Percentiles rank a stretch among this genome's conserved stretches.
These are phyloP conservation scores for Fusarium sp. DNA, from an alignment of 2,329 filamentous ascomycete genomes.

Conservation along the genomic window DNA sequence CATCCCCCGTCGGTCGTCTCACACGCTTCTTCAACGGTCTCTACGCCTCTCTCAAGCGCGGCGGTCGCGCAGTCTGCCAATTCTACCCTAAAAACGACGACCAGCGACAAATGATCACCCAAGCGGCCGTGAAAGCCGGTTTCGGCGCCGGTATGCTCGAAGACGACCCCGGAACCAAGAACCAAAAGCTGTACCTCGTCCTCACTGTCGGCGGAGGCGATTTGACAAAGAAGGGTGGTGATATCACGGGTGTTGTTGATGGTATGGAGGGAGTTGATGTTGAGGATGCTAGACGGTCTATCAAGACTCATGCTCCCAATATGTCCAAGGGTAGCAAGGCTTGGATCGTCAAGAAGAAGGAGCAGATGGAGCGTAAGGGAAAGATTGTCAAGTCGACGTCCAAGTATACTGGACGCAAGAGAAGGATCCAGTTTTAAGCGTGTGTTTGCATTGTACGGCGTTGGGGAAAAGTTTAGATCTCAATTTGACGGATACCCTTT, in stretches of 20 bases:
- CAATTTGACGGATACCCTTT: conserved; percentile 44
- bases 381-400: conserved; percentile 92
- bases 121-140: conserved; percentile 90
- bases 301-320: conserved; percentile 58
- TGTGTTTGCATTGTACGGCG: conserved; percentile 48
- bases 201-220: conserved; percentile 81
- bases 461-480: conserved; percentile 44
- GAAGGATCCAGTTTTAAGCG: conserved; percentile 77
- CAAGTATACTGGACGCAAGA: conserved; percentile 93
- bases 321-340: conserved; percentile 82
- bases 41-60: conserved; percentile 84
- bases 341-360: conserved; percentile 89
- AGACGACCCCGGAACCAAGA: conserved; percentile 97
- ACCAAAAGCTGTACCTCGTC: conserved; percentile 94
- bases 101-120: conserved; percentile 91
- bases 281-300: conserved; percentile 72
- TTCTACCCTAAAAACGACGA: conserved; percentile 97
- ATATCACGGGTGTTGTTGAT: conserved; percentile 90
- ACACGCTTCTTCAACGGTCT: conserved; percentile 91
- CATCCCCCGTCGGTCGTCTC: conserved; percentile 81
- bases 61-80: conserved; percentile 92
- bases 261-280: conserved; percentile 92
- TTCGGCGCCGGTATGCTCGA: conserved; percentile 96
- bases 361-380: conserved; percentile 93
- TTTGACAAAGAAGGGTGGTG: conserved; percentile 67